Evolutionary conservation across 768 basidiomycete genomes (phyloP), one percentile per base, ranked within the genome.

Genomic region (Lactarius sanguifluus): DNA sequence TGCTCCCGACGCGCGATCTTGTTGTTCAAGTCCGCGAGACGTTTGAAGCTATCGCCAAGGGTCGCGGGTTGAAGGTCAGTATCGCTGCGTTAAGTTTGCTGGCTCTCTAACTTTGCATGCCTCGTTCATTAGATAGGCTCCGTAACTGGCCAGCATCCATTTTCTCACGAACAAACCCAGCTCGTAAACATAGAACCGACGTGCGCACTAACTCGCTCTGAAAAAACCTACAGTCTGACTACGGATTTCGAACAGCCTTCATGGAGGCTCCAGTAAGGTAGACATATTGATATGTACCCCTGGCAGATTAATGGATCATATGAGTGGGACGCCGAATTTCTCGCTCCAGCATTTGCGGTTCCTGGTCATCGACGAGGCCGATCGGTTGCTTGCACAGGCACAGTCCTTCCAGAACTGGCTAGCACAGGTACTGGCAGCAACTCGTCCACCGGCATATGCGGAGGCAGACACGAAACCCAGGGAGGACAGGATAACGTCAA

Each of bases 351-450:
- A 98, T 76, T 82, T 99, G 8, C 89, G 96, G n/a, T 98, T 94
- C 76, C 79, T 98, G 66, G 96, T 98, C 34, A 93, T 99, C 64
- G 97, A 99, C 75, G 97, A 99, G 78, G 97, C 97, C 0, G 97
- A 99, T 74, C 86, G 95, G n/a, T 82, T 99, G 0, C 82, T 99
- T 10, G 90, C 91, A 12, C 95, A 98, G 75, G 90, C 91, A 12
- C 95, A 98, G 75, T 94, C 93, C 1, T 98, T 97, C 78, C 95
- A 98, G 76, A 92, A 94, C 74, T 99, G 96, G 96, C 80, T 98
- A 3, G 83, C 85, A 7, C 87, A 88, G 72, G 91, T 98, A 4
- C 79, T 97, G 9, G 78, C 83, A n/a, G 93, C 92, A 8, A 90
- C 87, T 12, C 83, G 78, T 43, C 80, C 82, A 75, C 68, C 66